Percentiles rank a stretch among this genome's conserved stretches.
These are phyloP conservation scores for Hypsizygus ulmarius DNA, from an alignment of 1,284 basidiomycete genomes.

Conservation along the genomic window DNA sequence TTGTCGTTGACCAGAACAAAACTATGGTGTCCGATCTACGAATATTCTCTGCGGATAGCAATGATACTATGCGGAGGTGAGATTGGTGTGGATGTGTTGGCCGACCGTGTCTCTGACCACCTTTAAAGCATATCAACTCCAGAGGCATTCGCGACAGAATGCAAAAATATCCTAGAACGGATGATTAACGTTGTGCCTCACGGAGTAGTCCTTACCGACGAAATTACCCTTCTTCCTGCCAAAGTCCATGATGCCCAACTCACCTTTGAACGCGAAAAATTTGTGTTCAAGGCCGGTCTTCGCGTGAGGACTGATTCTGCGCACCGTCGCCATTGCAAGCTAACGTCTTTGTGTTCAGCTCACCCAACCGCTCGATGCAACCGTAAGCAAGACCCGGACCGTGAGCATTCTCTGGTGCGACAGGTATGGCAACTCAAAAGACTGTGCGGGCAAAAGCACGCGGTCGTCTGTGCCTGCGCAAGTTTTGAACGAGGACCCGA, in stretches of 20 bases:
- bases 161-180: constrained; percentile 24
- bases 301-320: constrained; percentile 26
- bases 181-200: constrained; percentile 31
- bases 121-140: constrained; percentile 17
- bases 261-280: constrained; percentile 32
- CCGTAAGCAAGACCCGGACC: constrained; percentile 30
- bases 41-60: constrained; percentile 28
- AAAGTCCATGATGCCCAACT: constrained; percentile 30
- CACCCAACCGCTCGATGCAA: constrained; percentile 27
- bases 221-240: constrained; percentile 25
- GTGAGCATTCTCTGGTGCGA: constrained; percentile 41
- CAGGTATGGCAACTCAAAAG: constrained; percentile 30
- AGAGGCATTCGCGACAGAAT: constrained; percentile 21
- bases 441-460: constrained; percentile 29
- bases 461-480: constrained; percentile 29
- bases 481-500: constrained; percentile 29
- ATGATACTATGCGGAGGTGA: constrained; percentile 28
- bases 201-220: constrained; percentile 23
- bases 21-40: constrained; percentile 30
- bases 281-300: constrained; percentile 37
- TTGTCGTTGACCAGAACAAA: constrained; percentile 25
- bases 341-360: constrained; percentile 22
- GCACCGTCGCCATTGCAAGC: constrained; percentile 1
- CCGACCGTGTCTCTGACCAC: background rate
- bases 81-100: background rate